Base-by-base conservation (phyloP, 2,329 filamentous ascomycete genomes). In the Cercospora sojina region DNA sequence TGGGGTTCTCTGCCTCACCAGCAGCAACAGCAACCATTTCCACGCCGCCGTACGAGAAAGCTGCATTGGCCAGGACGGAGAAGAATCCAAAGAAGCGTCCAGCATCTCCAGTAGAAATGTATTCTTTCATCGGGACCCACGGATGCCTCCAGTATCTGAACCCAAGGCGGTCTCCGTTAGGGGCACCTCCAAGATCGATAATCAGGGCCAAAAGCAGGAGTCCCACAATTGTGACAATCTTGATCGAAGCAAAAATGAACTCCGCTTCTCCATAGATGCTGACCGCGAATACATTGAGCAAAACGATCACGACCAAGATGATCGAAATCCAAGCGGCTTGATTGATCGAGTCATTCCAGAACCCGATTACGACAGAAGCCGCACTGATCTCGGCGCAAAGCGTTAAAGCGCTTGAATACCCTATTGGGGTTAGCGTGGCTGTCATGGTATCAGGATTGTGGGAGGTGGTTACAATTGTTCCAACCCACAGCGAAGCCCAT, bases 111-210 rank as follows among this genome's bases (percentile, higher is more conserved):
- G 79, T 80, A 2, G 82, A 82, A n/a, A 90, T 84, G 73, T 89
- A 86, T 71, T 89, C 85, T 35, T 88, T 87, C 71, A 74, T 74
- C 5, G 70, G 67, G 13, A 68, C 87, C 1, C 88, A 89, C 0
- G 90, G 90, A 32, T 77, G 63, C 62, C 81, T 85, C 90, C 90
- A 93, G 77, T 90, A 91, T 43, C 82, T 78, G 76, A 91, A 91
- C 1, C 90, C 90, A 60, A 88, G 82, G 4, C 85, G 80, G 20
- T 85, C 81, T 0, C 83, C 83, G 3, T 86, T 85, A 0, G 87
- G 84, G 1, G 87, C 82, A 56, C 87, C 88, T 31, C 88, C 88
- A 0, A 89, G 81, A 72, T 88, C 85, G 71, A 90, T 86, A 65
- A 89, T 81, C 31, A 90, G 77, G 2, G 80, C 78, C 18, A 74